Evolutionary conservation across 2,329 filamentous ascomycete species (phyloP).

Genomic region (Verticillium nubilum): DNA sequence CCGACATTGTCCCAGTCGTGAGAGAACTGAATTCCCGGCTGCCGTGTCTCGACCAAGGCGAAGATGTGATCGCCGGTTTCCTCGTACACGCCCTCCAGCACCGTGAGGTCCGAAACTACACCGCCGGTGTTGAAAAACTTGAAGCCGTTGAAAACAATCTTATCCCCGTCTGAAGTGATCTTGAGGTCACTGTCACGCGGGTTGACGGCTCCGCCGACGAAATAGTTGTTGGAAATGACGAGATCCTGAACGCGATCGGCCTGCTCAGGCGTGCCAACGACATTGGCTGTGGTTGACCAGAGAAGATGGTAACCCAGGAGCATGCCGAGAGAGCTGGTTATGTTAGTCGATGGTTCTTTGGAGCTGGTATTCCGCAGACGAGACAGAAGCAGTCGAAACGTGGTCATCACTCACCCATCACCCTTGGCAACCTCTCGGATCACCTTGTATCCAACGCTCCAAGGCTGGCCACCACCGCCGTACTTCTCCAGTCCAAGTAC

Average conservation of each 20-base stretch:
- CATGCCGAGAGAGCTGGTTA: constrained; percentile 52
- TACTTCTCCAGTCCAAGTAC: constrained; percentile 31
- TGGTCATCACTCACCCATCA: constrained; percentile 42
- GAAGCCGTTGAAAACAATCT: constrained; percentile 53
- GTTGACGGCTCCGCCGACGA: constrained; percentile 61
- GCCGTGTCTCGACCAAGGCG: constrained; percentile 51
- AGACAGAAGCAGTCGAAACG: not conserved
- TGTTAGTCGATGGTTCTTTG: not conserved
- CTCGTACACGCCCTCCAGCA: constrained; percentile 57
- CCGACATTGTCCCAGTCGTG: constrained; percentile 62
- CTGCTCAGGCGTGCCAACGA: constrained; percentile 57
- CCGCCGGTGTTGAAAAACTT: constrained; percentile 66
- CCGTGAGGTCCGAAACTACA: constrained; percentile 59
- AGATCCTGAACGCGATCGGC: constrained; percentile 49
- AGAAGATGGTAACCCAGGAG: constrained; percentile 60
- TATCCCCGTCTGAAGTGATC: constrained; percentile 47
- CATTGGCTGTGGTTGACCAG: constrained; percentile 56
- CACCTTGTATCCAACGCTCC: constrained; percentile 47
- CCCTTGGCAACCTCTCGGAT: constrained; percentile 59
- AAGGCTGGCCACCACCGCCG: constrained; percentile 37
- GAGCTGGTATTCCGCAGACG: too few relatives aligned
- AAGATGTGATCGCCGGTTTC: constrained; percentile 58
- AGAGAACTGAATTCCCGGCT: constrained; percentile 50
- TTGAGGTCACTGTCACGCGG: constrained; percentile 57
- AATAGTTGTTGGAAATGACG: constrained; percentile 60